These are phyloP conservation scores for Candida arabinofermentans DNA, from an alignment of 805 yeast species.

Conservation along the genomic window DNA sequence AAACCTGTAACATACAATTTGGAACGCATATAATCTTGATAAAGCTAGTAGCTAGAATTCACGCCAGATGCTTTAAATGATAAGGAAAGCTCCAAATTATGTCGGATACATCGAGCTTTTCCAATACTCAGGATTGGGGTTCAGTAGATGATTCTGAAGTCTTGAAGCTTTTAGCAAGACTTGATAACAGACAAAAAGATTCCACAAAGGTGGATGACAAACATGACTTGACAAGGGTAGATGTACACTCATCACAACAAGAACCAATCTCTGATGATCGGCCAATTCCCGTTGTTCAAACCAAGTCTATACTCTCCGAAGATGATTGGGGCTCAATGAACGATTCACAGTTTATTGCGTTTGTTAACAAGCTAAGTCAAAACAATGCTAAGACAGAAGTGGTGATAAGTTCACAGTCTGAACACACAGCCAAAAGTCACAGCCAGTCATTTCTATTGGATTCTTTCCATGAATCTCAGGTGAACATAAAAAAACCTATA, in stretches of 20 bases:
- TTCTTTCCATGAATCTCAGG: constrained; percentile 5
- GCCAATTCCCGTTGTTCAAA: neutral
- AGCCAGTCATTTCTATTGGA: constrained; percentile 2
- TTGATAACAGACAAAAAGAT: neutral
- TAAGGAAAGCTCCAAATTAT: too few species aligned
- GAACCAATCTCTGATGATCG: constrained; percentile 8
- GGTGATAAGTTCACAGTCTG: too few species aligned
- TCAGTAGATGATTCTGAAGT: constrained; percentile 25
- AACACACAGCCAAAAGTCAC: neutral
- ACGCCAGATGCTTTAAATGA: too few species aligned
- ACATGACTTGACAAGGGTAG: neutral
- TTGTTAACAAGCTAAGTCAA: constrained; percentile 34
- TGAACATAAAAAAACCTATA: neutral
- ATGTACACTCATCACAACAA: constrained; percentile 4
- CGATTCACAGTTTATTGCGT: constrained; percentile 35
- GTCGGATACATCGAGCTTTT: constrained; percentile 10
- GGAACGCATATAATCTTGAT: too few species aligned
- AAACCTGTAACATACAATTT: too few species aligned
- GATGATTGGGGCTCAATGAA: constrained; percentile 35
- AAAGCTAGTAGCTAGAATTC: too few species aligned
- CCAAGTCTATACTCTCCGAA: neutral
- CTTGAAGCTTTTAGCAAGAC: constrained; percentile 5
- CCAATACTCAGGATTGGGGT: constrained; percentile 34
- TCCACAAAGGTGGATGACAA: neutral
- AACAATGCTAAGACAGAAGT: constrained; percentile 7